Base-by-base conservation (phyloP, 1,284 basidiomycete species). In the Melanopsichium pennsylvanicum region DNA sequence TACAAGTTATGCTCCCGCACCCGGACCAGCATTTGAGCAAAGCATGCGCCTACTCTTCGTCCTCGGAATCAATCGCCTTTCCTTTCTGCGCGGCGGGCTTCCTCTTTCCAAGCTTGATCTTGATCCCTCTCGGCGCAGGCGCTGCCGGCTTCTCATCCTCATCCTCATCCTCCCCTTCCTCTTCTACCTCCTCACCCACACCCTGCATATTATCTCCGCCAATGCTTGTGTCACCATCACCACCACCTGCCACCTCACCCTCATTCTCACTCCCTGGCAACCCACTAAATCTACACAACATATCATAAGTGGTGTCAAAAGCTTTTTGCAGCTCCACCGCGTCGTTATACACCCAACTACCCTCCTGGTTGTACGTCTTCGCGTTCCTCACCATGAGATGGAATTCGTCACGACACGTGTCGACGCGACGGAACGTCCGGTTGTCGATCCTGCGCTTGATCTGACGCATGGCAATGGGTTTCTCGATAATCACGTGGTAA, bases 361-460 rank as follows among this genome's bases (percentile, higher is more conserved):
- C 94, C 91, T 82, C 76, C 40, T 78, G 75, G 45, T 81, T 77
- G 69, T 79, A 80, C 25, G 72, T 78, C 76, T 90, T 87, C 5
- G 95, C 94, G 79, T 98, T 98, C 80, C 87, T 86, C 82, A 95
- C 95, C 89, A 97, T 93, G 44, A 93, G 86, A 62, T 83, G 81
- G 86, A 92, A 92, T 82, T 97, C 94, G 43, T 88, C 87, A 47
- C 86, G 85, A 84, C 89, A 93, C 42, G 86, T 84, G 29, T 86
- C 83, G 36, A 93, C 87, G 36, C 84, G 88, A 83, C 91, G 91
- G 84, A 93, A 92, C 51, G 87, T 85, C 32, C 86, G 85, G 55
- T 86, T 85, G 59, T 86, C 88, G 57, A 90, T 86, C 26, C 90
- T 89, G 78, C 93, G 93, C 59, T 90, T 89, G 77, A 97, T 89